Conservation (phyloP, 768 basidiomycete species). For the Phanerochaete carnosa region DNA sequence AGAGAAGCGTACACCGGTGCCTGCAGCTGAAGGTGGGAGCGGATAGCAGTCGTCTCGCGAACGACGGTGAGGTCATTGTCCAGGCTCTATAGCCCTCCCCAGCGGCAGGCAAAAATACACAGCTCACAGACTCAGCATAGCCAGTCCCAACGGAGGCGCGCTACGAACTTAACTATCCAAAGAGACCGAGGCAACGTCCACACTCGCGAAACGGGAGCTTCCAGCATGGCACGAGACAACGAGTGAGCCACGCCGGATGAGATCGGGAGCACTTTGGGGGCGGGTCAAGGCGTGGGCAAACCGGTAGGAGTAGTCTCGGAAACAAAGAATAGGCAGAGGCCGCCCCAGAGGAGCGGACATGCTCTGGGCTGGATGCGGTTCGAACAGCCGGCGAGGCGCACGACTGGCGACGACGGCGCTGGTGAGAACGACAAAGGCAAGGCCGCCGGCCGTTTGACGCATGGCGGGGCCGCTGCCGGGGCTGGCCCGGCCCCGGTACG, state of each 20-base stretch:
- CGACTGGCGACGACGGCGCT: not conserved
- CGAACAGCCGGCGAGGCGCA: not conserved
- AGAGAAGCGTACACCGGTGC: not conserved
- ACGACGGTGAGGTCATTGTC: slow-evolving; percentile 5
- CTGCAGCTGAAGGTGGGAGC: not conserved
- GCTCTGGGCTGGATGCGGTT: not conserved
- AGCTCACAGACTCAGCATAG: not conserved
- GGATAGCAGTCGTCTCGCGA: not conserved
- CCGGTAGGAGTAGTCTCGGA: not conserved
- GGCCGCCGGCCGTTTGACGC: not conserved
- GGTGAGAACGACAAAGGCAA: not conserved
- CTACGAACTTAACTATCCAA: not conserved
- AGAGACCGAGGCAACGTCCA: not conserved
- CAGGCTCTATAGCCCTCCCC: not conserved
- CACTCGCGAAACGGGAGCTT: not conserved
- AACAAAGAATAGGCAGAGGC: not conserved
- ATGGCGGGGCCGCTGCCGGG: not conserved
- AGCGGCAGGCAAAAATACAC: not conserved
- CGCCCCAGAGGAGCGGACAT: not conserved
- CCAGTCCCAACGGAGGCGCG: not conserved
- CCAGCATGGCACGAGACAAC: not conserved
- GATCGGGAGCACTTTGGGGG: not conserved
- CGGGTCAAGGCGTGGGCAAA: not conserved
- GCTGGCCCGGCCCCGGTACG: not conserved
- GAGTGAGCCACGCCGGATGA: not conserved